Base-by-base conservation (phyloP, 2,329 filamentous ascomycete species). In the Calonectria montana region DNA sequence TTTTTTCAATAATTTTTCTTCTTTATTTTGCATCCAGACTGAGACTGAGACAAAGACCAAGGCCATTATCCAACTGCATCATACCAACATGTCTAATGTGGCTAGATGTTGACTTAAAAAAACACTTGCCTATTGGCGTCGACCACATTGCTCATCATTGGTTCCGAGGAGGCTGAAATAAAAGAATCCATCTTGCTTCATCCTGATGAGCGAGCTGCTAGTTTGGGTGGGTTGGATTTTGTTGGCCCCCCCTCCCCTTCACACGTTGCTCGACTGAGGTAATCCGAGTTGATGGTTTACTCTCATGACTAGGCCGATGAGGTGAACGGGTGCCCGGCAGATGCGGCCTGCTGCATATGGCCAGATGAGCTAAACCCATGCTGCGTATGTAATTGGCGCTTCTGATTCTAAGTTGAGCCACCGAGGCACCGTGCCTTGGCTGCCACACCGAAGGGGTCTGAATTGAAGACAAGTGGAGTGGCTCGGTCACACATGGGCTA, bases 181-280 rank as follows among this genome's bases (percentile, higher is more conserved):
- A 55, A 59, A 37, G 57, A 70, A 41, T 23, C 50, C 29, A 48
- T 64, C 23, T 61, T 47, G 37, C n/a, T n/a, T 70, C 67, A 48
- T 65, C 31, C 48, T 65, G 61, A 41, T 65, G 64, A 64, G 48
- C 39, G 16, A 39, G 37, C 43, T 64, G 59, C 37, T n/a, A 45
- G 10, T 23, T 65, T 48, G 45, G 43, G 59, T 65, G 29, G 39
- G 25, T 65, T 41, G 29, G 27, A 21, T 57, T 16, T 21, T 39
- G 67, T 45, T 48, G 13, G 61, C 29, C 25, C 31, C 31, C 31
- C 31, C 31, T 10, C 13, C 31, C 29, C 59, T 45, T 18, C 48
- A 35, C 43, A 50, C 31, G 39, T 47, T 50, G 50, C 37, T 61
- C 29, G 65, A 57, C 67, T 65, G 61, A 69, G 39, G 67, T 27